These are phyloP conservation scores for Yarrowia keelungensis DNA, from an alignment of 805 yeast genomes.

Conservation along the genomic window DNA sequence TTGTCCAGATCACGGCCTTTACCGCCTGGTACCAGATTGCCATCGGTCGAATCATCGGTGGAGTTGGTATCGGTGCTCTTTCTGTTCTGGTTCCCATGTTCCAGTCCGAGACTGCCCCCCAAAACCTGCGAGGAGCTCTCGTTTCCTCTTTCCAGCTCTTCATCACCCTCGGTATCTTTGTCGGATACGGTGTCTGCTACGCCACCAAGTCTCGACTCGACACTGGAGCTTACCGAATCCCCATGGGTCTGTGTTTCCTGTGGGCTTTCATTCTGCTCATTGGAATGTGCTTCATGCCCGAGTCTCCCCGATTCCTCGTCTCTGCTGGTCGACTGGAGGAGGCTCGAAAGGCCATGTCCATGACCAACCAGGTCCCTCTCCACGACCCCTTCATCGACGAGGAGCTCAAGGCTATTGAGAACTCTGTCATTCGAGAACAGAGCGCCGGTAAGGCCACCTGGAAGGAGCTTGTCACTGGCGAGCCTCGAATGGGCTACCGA, in stretches of 20 bases:
- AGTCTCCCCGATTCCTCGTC: constrained; percentile 75
- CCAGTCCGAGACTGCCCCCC: constrained; percentile 80
- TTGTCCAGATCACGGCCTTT: constrained; percentile 57
- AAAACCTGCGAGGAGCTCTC: constrained; percentile 77
- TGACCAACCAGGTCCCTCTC: constrained; percentile 51
- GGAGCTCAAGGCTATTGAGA: constrained; percentile 55
- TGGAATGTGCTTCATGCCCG: constrained; percentile 77
- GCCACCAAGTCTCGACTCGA: constrained; percentile 60
- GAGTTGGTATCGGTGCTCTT: constrained; percentile 78
- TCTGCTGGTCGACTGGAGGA: constrained; percentile 62
- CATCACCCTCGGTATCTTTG: constrained; percentile 72
- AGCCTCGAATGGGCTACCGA: constrained; percentile 49
- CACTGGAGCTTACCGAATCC: constrained; percentile 70
- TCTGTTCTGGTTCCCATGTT: constrained; percentile 80
- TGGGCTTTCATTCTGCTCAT: constrained; percentile 68
- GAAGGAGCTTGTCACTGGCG: constrained; percentile 54
- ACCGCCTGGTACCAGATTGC: constrained; percentile 56
- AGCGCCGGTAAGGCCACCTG: constrained; percentile 59
- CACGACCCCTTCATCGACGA: constrained; percentile 49
- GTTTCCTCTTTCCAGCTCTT: constrained; percentile 79
- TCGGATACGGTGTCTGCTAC: constrained; percentile 74
- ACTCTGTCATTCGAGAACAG: constrained; percentile 44
- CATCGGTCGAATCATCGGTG: constrained; percentile 76
- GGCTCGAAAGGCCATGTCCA: constrained; percentile 63
- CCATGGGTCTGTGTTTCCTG: constrained; percentile 72